Evolutionary conservation across 1,139 yeast species (phyloP).

Genomic region (Torulaspora pretoriensis): DNA sequence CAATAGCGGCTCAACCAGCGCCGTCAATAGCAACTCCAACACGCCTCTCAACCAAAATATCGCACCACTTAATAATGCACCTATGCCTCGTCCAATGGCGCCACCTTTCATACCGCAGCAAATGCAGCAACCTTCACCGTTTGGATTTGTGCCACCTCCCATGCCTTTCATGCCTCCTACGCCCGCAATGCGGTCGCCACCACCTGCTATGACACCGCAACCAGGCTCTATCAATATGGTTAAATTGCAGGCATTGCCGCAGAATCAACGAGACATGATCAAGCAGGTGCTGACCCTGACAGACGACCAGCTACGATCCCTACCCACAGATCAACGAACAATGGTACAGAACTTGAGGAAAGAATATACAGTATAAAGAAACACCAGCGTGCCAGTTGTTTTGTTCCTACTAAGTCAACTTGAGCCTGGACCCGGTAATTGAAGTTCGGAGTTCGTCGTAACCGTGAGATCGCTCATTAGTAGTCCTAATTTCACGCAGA

Average conservation of each 20-base stretch:
- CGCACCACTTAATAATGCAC: conserved; percentile 10
- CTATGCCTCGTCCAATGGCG: conserved; percentile 14
- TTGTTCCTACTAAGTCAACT: neutral
- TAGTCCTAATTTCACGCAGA: conserved; percentile 3
- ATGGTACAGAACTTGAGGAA: conserved; percentile 58
- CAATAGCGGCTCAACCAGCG: conserved; percentile 11
- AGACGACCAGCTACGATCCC: conserved; percentile 49
- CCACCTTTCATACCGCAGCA: conserved; percentile 15
- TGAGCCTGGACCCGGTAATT: neutral
- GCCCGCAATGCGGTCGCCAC: conserved; percentile 14
- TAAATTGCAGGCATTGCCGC: conserved; percentile 35
- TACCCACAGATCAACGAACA: conserved; percentile 57
- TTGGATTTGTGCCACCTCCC: conserved; percentile 18
- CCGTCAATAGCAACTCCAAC: conserved; percentile 18
- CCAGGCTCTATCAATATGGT: conserved; percentile 17
- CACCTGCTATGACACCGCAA: conserved; percentile 7
- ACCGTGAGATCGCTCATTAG: conserved; percentile 1
- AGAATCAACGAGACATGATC: conserved; percentile 59
- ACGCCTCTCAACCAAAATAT: conserved; percentile 12
- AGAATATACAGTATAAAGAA: conserved; percentile 44
- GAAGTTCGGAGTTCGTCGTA: neutral
- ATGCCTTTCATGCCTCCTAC: conserved; percentile 18
- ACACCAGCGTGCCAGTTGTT: neutral
- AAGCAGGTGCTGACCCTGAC: conserved; percentile 60
- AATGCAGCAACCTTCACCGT: conserved; percentile 13